A percentile compares a stretch with the other conserved stretches of the same genome.
Evolutionary conservation across 1,284 basidiomycete species (phyloP).

Genomic region (Cryptococcus sp.): DNA sequence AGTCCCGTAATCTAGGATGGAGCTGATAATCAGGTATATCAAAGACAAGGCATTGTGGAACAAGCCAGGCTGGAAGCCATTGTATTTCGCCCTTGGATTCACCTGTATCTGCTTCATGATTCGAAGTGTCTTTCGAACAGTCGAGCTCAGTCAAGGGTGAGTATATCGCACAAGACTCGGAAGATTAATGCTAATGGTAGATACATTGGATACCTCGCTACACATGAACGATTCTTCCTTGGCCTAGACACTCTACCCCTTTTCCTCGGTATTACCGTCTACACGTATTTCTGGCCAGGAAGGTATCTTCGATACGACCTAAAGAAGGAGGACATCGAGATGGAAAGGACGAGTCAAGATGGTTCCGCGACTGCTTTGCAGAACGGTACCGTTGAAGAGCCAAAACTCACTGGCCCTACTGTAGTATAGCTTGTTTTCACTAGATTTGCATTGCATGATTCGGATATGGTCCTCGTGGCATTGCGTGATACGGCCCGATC

Average conservation of each 20-base stretch:
- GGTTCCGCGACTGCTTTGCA: no score
- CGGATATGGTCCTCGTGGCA: no score
- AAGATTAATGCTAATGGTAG: slow-evolving; percentile 6
- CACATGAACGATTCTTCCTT: slow-evolving; percentile 62
- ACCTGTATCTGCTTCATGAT: slow-evolving; percentile 66
- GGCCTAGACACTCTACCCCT: slow-evolving; percentile 58
- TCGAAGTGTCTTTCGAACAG: slow-evolving; percentile 63
- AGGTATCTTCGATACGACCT: slow-evolving; percentile 17
- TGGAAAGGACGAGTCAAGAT: no score
- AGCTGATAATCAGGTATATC: slow-evolving; percentile 24
- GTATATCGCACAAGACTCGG: slow-evolving; percentile 2
- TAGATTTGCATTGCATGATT: no score
- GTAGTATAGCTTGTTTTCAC: no score
- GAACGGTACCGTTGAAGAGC: no score
- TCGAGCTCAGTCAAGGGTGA: slow-evolving; percentile 61
- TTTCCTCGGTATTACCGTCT: slow-evolving; percentile 55
- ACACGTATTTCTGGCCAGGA: slow-evolving; percentile 41
- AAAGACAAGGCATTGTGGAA: slow-evolving; percentile 54
- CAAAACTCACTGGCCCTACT: no score
- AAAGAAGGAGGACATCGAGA: no score
- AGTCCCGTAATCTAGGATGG: slow-evolving; percentile 8
- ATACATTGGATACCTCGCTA: slow-evolving; percentile 59
- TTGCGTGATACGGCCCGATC: no score
- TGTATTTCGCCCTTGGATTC: slow-evolving; percentile 56
- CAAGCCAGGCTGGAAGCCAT: slow-evolving; percentile 58